phyloP scores from a whole-genome alignment of 2,329 filamentous ascomycete genomes.

The Coniochaeta hoffmannii region DNA sequence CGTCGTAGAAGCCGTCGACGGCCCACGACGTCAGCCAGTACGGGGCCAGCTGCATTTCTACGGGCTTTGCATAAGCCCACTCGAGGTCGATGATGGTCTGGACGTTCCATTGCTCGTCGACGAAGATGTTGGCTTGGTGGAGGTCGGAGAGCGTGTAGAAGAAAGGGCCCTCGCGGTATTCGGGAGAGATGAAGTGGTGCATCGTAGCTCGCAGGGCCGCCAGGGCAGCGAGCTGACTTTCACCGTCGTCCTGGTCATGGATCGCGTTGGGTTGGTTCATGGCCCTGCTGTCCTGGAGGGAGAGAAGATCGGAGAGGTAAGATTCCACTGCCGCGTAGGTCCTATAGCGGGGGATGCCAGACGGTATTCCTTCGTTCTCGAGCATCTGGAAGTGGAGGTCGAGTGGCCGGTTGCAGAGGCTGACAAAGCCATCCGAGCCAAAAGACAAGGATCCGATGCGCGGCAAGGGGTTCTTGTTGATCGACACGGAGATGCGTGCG shows the following conservation, averaged over 20 bases:
- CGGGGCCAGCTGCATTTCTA: slow-evolving; percentile 22
- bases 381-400: slow-evolving; percentile 21
- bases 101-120: slow-evolving; percentile 26
- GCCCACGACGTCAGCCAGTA: slow-evolving; percentile 20
- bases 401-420: slow-evolving; percentile 27
- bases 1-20: slow-evolving; percentile 6
- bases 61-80: slow-evolving; percentile 20
- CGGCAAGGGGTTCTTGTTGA: slow-evolving; percentile 7
- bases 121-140: slow-evolving; percentile 30
- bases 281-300: slow-evolving; percentile 25
- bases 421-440: slow-evolving; percentile 17
- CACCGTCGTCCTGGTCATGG: slow-evolving; percentile 18
- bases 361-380: slow-evolving; percentile 23
- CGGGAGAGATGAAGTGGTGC: slow-evolving; percentile 13
- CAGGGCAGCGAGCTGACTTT: slow-evolving; percentile 21
- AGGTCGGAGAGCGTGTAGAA: slow-evolving; percentile 27
- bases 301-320: slow-evolving; percentile 22
- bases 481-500: slow-evolving; percentile 17
- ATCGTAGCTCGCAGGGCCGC: slow-evolving; percentile 18
- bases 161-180: slow-evolving; percentile 24
- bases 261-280: slow-evolving; percentile 25
- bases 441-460: slow-evolving; percentile 25
- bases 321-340: slow-evolving; percentile 24
- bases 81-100: slow-evolving; percentile 25
- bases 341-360: slow-evolving; percentile 20